These are phyloP conservation scores for Avena eriantha DNA, from an alignment of 176 grass and related monocot genomes.

Conservation along the genomic window DNA sequence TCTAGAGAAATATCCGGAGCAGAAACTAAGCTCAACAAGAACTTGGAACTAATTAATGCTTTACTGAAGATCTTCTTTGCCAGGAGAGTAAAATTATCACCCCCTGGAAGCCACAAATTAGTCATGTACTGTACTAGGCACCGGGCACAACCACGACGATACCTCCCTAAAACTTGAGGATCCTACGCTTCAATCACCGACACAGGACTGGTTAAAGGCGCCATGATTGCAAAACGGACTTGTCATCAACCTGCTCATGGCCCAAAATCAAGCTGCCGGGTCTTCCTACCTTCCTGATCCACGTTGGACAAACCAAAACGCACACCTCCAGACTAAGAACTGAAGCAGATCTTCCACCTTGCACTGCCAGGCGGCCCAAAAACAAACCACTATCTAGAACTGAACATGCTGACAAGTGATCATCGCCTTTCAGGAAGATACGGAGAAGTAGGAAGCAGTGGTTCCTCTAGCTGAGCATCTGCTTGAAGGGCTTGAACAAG, in stretches of 20 bases:
- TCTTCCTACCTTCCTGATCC: conserved; percentile 35
- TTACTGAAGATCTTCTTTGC: conserved; percentile 26
- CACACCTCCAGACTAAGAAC: conserved; percentile 39
- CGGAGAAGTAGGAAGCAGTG: conserved; percentile 26
- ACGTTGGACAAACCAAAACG: conserved; percentile 36
- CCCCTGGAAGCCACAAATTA: conserved; percentile 50
- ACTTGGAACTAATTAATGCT: conserved; percentile 4
- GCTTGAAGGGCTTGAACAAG: conserved; percentile 31
- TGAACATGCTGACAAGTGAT: conserved; percentile 28
- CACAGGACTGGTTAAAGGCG: conserved; percentile 25
- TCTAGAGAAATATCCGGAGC: background rate
- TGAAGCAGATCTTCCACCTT: conserved; percentile 60
- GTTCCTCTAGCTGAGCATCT: conserved; percentile 42
- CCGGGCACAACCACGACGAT: conserved; percentile 42
- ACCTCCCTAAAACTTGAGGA: conserved; percentile 77
- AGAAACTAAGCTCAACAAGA: conserved; percentile 33
- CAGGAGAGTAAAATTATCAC: conserved; percentile 49
- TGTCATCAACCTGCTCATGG: conserved; percentile 33
- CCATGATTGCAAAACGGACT: conserved; percentile 33
- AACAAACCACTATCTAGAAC: conserved; percentile 43
- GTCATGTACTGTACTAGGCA: conserved; percentile 50
- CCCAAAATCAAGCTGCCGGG: conserved; percentile 27
- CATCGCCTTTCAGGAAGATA: conserved; percentile 55
- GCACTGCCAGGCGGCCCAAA: conserved; percentile 29
- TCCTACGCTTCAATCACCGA: conserved; percentile 46